phyloP scores from a whole-genome alignment of 108 stramenopile species.

The Pseudonitzschia multiseries region DNA sequence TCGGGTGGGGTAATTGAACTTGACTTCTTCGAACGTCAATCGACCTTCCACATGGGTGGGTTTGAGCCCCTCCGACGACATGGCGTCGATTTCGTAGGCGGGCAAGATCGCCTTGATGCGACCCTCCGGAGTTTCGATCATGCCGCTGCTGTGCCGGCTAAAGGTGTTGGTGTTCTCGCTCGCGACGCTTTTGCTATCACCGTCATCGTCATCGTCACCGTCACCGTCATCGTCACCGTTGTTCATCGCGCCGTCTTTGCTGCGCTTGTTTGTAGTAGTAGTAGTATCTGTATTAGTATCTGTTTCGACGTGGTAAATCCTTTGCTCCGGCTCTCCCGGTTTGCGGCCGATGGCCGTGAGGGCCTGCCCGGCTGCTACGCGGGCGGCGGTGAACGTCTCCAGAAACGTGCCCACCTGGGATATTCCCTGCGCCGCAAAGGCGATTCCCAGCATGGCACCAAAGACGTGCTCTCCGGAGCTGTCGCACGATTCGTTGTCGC shows the following conservation, averaged over 20 bases:
- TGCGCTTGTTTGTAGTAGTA: no score
- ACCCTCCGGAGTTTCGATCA: constrained; percentile 17
- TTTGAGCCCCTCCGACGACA: constrained; percentile 46
- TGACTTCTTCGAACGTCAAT: constrained; percentile 58
- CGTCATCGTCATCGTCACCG: constrained; percentile 9
- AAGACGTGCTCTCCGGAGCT: constrained; percentile 59
- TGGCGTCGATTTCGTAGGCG: constrained; percentile 60
- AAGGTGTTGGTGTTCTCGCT: neutral
- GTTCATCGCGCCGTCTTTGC: constrained; percentile 8
- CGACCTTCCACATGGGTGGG: constrained; percentile 49
- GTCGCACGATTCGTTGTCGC: constrained; percentile 37
- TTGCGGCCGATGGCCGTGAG: constrained; percentile 58
- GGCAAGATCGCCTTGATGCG: constrained; percentile 44
- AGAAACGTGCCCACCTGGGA: constrained; percentile 57
- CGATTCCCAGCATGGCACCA: constrained; percentile 72
- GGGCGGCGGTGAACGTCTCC: constrained; percentile 65
- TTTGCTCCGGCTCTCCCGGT: constrained; percentile 37
- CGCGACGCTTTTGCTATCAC: neutral
- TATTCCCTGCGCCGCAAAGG: constrained; percentile 70
- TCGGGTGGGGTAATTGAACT: constrained; percentile 57
- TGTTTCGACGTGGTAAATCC: constrained; percentile 30
- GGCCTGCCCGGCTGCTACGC: constrained; percentile 53
- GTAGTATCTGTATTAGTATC: no score
- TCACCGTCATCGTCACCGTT: constrained; percentile 18
- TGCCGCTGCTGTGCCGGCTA: neutral